Evolutionary conservation across 257 asterid species (phyloP), one percentile per base, ranked within the genome.

Genomic region (Lavandula angustifolia): DNA sequence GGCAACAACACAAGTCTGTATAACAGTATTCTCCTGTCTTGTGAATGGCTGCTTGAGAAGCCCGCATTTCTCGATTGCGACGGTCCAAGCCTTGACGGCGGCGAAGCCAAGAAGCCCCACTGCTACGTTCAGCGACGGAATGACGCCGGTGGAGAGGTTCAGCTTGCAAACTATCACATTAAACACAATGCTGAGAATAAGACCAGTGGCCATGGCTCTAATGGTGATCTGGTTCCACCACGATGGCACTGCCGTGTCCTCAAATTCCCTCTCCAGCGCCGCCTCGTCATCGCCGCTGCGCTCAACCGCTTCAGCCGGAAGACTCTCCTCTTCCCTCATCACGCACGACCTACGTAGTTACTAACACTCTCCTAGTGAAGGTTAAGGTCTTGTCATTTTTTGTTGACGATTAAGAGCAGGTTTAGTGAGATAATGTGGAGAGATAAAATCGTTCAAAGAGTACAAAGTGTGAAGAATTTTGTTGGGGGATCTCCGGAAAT

Each of bases 61-160:
- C 0, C 95, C 95, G n/a, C 74, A 69, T 9, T 74, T 82, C 0
- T 29, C 71, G 10, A 76, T 18, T 12, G 72, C 0, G 3, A 64
- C 38, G 0, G 88, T 81, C 71, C 80, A 88, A 0, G 72, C 65
- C 55, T 81, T 86, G 16, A 86, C 66, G n/a, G 74, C 48, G 18
- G 85, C 85, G 67, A 75, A 88, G 0, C 95, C 95, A 4, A 88
- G 59, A 0, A 88, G 78, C 6, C 92, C 96, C 9, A 95, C 96
- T 34, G 96, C 89, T 2, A 88, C 88, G 62, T 84, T 88, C 2
- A 88, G 44, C 9, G 95, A 86, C 4, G 96, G 96, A 9, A 88
- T 82, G 1, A 88, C 74, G 1, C 95, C 96, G 5, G 96, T 88
- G 4, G 96, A 73, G 16, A 88, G 80, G 42, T 82, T 88, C 7